Conservation (phyloP, 2,329 filamentous ascomycete genomes). For the Penicillium sp. region DNA sequence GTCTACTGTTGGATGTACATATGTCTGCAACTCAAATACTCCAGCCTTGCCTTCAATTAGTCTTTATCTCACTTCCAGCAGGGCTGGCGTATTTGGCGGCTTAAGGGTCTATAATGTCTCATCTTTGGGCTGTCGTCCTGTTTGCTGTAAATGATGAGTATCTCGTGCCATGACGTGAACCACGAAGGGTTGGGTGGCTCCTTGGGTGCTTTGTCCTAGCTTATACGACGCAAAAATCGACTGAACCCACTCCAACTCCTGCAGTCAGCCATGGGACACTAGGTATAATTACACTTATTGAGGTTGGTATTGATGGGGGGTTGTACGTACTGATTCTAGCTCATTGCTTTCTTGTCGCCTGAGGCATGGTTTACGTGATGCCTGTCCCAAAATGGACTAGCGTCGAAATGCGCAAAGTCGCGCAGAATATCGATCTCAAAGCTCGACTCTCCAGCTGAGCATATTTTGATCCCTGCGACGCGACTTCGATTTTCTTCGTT, state of each 20-base stretch:
- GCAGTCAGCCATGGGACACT: too few relatives aligned
- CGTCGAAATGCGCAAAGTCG: constrained; percentile 29
- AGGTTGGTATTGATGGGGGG: too few relatives aligned
- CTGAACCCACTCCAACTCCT: too few relatives aligned
- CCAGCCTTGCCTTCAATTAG: background rate
- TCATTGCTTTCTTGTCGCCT: constrained; percentile 7
- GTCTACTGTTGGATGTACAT: constrained; percentile 10
- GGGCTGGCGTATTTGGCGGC: constrained; percentile 21
- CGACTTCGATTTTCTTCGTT: background rate
- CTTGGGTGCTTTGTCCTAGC: too few relatives aligned
- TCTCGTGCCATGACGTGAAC: background rate
- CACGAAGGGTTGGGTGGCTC: too few relatives aligned
- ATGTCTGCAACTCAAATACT: constrained; percentile 1
- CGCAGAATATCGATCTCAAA: constrained; percentile 23
- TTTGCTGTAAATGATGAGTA: constrained; percentile 8
- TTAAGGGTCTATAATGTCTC: constrained; percentile 13
- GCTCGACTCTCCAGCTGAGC: constrained; percentile 3
- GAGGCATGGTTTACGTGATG: constrained; percentile 27
- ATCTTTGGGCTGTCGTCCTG: background rate
- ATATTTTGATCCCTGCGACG: constrained; percentile 4
- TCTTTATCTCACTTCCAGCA: constrained; percentile 8
- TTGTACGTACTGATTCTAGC: too few relatives aligned
- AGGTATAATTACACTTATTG: too few relatives aligned
- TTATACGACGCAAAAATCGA: too few relatives aligned
- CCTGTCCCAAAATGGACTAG: constrained; percentile 25